Percentiles rank a stretch among this genome's conserved stretches.
Conservation (phyloP, 768 basidiomycete species). For the Mycena epipterygia region DNA sequence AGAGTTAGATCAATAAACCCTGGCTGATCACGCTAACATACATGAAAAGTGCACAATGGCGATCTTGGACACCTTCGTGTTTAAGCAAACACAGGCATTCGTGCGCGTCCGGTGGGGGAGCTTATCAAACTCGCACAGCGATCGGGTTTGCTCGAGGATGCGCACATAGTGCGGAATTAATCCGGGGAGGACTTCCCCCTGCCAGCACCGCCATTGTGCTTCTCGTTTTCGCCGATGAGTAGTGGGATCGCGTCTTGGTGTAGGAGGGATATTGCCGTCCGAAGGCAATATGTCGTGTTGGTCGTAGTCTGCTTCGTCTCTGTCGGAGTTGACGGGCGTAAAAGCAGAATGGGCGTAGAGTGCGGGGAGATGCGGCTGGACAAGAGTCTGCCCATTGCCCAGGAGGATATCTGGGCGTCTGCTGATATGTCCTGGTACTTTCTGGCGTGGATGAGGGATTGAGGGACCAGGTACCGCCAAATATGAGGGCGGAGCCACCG, state of each 20-base stretch:
- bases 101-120: neutral
- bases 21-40: neutral
- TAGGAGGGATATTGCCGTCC: no score
- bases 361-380: neutral
- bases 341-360: neutral
- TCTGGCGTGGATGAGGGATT: neutral
- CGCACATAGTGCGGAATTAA: neutral
- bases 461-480: neutral
- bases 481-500: neutral
- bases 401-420: constrained; percentile 1
- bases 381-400: neutral
- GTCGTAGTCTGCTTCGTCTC: neutral
- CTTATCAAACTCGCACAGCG: neutral
- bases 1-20: neutral
- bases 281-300: neutral
- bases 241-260: neutral
- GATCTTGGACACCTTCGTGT: neutral
- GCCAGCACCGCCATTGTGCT: constrained; percentile 14
- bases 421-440: neutral
- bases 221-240: neutral
- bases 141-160: neutral
- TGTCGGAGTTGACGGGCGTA: neutral
- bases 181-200: neutral
- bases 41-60: neutral
- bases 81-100: neutral